Conservation (phyloP, 1,139 yeast species). For the Arxiozyma bovina region DNA sequence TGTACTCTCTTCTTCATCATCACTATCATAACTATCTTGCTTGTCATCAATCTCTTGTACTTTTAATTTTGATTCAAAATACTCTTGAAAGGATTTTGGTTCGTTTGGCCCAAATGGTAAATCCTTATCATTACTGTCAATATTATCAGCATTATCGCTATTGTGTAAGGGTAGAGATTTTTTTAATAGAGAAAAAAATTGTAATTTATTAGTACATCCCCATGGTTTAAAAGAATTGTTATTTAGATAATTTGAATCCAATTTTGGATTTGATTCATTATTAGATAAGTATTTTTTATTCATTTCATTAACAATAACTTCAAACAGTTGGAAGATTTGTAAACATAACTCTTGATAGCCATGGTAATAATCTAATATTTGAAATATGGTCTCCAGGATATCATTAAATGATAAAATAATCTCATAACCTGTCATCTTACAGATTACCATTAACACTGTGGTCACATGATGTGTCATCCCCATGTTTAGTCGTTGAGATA, state of each 20-base stretch:
- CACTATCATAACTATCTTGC: slow-evolving; percentile 22
- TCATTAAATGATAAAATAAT: slow-evolving; percentile 64
- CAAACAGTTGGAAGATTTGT: slow-evolving; percentile 67
- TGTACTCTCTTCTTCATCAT: slow-evolving; percentile 4
- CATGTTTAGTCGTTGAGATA: slow-evolving; percentile 59
- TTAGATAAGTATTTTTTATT: slow-evolving; percentile 33
- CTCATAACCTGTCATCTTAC: slow-evolving; percentile 59
- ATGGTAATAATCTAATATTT: slow-evolving; percentile 72
- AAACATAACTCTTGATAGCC: slow-evolving; percentile 66
- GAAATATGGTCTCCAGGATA: slow-evolving; percentile 62
- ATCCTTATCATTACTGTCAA: slow-evolving; percentile 10
- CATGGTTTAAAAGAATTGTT: slow-evolving; percentile 17
- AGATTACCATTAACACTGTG: slow-evolving; percentile 55
- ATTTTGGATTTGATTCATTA: slow-evolving; percentile 14
- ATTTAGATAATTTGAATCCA: slow-evolving; percentile 8
- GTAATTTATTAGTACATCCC: slow-evolving; percentile 20
- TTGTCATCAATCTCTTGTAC: slow-evolving; percentile 20
- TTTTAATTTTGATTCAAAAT: slow-evolving; percentile 21
- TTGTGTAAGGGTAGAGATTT: background rate
- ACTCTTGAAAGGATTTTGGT: slow-evolving; percentile 25
- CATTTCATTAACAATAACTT: slow-evolving; percentile 52
- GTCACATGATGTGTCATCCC: slow-evolving; percentile 71
- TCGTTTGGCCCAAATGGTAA: slow-evolving; percentile 13
- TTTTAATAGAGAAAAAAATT: slow-evolving; percentile 16
- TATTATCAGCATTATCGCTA: background rate